Base-by-base conservation (phyloP, 176 grass and related monocot species). In the Urochloa ruziziensis region DNA sequence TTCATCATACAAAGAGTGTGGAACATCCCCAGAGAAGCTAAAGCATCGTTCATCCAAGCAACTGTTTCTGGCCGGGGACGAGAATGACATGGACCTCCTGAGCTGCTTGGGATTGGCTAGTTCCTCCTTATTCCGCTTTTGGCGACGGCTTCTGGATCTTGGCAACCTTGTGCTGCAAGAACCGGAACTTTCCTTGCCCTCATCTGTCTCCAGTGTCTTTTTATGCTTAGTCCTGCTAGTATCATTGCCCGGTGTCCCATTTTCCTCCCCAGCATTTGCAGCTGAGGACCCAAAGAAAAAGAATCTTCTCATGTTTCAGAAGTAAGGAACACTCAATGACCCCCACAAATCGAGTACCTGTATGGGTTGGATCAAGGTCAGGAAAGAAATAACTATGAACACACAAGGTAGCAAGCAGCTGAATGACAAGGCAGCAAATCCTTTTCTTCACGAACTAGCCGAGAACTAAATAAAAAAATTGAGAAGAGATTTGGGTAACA, bases 11-110 rank as follows among this genome's bases (percentile, higher is more conserved):
- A 77, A 35, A 36, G 72, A 77, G 34, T 28, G 30, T 9, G 77
- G 78, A n/a, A 85, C 33, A 82, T 72, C 78, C 36, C 78, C 62
- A 0, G 64, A 90, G 83, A 90, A 90, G 78, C 83, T 90, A 75
- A 65, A 59, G 48, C 75, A 80, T 4, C 62, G 67, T 65, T 91
- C 86, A 30, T 82, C 79, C 19, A 82, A 29, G 62, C 19, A 42
- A 19, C 3, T 75, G 52, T 80, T 69, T 65, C 1, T 24, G 1
- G 74, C 66, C 0, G 86, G 34, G 27, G 80, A 88, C 4, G 86
- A 88, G 80, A 88, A 79, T 0, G 86, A 88, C 80, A 78, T 83
- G 67, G 63, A 79, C 74, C 86, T 79, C 80, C 80, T 79, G 40
- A 80, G 82, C 52, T 80, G 51, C 30, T 60, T 89, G 1, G 69